Conservation (phyloP, 345 rosid species). For the Gossypioides kirkii region DNA sequence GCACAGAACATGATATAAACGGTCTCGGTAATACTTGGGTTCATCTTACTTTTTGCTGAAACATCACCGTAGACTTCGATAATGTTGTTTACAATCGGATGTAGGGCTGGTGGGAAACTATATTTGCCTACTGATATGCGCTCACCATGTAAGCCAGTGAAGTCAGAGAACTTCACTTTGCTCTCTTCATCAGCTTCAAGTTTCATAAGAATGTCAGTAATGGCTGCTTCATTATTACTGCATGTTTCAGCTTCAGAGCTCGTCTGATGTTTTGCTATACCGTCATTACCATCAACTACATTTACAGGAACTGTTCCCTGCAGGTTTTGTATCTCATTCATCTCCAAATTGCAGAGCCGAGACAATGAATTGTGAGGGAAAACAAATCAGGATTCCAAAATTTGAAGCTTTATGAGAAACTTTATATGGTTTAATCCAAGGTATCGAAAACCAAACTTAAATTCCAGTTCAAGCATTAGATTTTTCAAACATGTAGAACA, state of each 20-base stretch:
- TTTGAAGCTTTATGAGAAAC: too few relatives aligned
- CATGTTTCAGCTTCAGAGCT: too few relatives aligned
- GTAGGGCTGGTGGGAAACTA: background rate
- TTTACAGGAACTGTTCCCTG: too few relatives aligned
- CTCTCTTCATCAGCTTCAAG: slow-evolving; percentile 7
- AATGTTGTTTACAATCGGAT: background rate
- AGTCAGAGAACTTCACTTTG: background rate
- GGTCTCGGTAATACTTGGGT: background rate
- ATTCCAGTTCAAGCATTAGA: background rate
- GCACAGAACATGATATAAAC: slow-evolving; percentile 5
- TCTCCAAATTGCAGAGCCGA: too few relatives aligned
- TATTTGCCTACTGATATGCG: background rate
- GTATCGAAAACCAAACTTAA: too few relatives aligned
- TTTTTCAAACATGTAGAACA: background rate
- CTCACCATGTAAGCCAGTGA: slow-evolving; percentile 6
- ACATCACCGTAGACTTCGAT: background rate
- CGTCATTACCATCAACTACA: too few relatives aligned
- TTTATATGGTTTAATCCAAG: too few relatives aligned
- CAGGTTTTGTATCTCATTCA: too few relatives aligned
- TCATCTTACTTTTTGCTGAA: background rate
- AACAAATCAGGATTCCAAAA: too few relatives aligned
- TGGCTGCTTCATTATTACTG: background rate
- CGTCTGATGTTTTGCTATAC: too few relatives aligned
- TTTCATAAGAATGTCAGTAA: background rate
- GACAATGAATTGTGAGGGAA: too few relatives aligned